These are phyloP conservation scores for Neonothopanus nambi DNA, from an alignment of 1,284 basidiomycete genomes.

Conservation along the genomic window DNA sequence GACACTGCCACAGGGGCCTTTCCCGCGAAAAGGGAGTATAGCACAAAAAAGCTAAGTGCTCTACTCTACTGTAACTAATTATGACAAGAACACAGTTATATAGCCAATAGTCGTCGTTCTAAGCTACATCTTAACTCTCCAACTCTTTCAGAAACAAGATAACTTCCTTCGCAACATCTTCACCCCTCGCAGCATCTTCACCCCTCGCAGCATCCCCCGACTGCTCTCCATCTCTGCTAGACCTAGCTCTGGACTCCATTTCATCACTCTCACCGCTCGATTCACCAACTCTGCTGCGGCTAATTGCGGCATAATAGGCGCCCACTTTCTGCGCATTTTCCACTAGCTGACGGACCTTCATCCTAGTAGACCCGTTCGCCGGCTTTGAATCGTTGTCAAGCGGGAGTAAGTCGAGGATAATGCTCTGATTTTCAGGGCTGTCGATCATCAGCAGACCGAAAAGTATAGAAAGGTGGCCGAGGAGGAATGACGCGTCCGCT, in stretches of 20 bases:
- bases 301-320: slow-evolving; percentile 12
- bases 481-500: slow-evolving; percentile 46
- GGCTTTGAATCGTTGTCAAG: slow-evolving; percentile 1
- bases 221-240: background rate
- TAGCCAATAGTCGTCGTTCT: no score
- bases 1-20: no score
- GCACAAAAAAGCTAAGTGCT: no score
- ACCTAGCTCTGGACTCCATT: background rate
- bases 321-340: slow-evolving; percentile 15
- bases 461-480: slow-evolving; percentile 69
- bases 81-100: no score
- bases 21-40: no score
- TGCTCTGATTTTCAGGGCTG: slow-evolving; percentile 41
- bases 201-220: background rate
- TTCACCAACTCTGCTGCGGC: background rate
- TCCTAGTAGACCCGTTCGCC: background rate
- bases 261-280: background rate
- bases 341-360: slow-evolving; percentile 3
- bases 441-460: slow-evolving; percentile 67
- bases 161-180: slow-evolving; percentile 13
- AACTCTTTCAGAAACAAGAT: slow-evolving; percentile 11
- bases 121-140: background rate
- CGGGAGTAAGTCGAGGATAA: slow-evolving; percentile 36
- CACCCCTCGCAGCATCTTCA: slow-evolving; percentile 8
- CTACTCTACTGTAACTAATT: no score